These are phyloP conservation scores for Astrothelium subdiscretum DNA, from an alignment of 495 filamentous ascomycete species.

Conservation along the genomic window DNA sequence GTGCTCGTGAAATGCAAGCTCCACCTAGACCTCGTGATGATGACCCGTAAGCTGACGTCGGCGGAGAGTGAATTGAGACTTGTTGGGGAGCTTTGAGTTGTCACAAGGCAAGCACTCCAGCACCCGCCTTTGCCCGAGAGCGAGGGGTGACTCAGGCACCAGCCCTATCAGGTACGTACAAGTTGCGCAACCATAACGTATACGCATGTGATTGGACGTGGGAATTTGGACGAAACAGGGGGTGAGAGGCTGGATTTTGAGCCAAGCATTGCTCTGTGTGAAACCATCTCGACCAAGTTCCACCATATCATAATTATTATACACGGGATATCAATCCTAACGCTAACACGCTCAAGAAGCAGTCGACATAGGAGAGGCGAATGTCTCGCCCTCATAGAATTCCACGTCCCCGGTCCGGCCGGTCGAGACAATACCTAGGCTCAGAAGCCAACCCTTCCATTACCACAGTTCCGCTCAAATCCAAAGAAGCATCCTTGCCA, in stretches of 20 bases:
- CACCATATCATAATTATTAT: neutral
- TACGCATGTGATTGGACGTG: too few species aligned
- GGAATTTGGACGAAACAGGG: too few species aligned
- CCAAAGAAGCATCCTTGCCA: too few species aligned
- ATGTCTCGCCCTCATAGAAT: too few species aligned
- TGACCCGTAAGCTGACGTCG: neutral
- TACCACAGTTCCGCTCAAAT: too few species aligned
- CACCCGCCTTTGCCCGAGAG: neutral
- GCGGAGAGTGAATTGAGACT: too few species aligned
- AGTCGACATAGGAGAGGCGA: neutral
- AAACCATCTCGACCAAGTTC: neutral
- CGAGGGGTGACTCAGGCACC: neutral
- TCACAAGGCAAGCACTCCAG: constrained; percentile 4
- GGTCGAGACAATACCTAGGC: neutral
- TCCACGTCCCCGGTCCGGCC: neutral
- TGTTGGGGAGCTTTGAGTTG: constrained; percentile 2
- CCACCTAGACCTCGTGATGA: too few species aligned
- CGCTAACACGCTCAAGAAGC: neutral
- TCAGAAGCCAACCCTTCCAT: neutral
- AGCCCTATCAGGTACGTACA: neutral
- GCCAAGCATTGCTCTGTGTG: too few species aligned
- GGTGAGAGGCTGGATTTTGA: too few species aligned
- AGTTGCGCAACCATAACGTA: neutral
- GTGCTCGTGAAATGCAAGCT: too few species aligned
- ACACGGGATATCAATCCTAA: neutral